Evolutionary conservation across 176 grass and related monocot genomes (phyloP).

Genomic region (Panicum miliaceum): DNA sequence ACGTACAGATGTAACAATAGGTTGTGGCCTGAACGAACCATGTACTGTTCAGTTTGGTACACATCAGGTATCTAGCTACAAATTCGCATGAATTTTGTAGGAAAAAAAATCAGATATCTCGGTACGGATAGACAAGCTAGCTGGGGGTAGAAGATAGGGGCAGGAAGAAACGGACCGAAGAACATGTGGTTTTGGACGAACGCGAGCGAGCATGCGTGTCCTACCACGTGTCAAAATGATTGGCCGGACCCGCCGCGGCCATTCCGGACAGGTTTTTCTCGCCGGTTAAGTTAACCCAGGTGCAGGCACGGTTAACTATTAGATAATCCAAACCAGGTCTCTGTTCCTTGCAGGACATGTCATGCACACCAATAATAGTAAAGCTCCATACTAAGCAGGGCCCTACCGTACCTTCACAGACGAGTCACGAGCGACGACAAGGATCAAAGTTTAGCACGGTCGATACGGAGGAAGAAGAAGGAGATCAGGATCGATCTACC

Average conservation of each 20-base stretch:
- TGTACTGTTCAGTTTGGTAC: background rate
- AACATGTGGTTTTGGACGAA: background rate
- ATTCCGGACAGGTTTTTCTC: background rate
- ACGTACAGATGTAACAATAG: background rate
- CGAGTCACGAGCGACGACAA: background rate
- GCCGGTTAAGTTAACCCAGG: background rate
- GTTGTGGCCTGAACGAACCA: background rate
- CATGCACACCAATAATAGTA: background rate
- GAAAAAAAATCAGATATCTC: background rate
- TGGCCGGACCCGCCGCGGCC: background rate
- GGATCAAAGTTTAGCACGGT: background rate
- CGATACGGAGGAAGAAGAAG: background rate
- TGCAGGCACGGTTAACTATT: background rate
- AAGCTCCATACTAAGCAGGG: background rate
- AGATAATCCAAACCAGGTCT: slow-evolving; percentile 28
- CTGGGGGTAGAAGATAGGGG: no score
- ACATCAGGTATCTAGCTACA: background rate
- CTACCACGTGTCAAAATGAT: slow-evolving; percentile 27
- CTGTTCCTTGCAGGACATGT: slow-evolving; percentile 4
- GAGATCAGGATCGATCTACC: background rate
- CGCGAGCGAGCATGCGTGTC: background rate
- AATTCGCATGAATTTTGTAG: background rate
- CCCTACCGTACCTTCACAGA: background rate
- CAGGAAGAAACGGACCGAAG: background rate
- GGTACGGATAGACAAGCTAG: no score